Evolutionary conservation across 2,329 filamentous ascomycete species (phyloP), one percentile per base, ranked within the genome.

Genomic region (Dothistroma pini): DNA sequence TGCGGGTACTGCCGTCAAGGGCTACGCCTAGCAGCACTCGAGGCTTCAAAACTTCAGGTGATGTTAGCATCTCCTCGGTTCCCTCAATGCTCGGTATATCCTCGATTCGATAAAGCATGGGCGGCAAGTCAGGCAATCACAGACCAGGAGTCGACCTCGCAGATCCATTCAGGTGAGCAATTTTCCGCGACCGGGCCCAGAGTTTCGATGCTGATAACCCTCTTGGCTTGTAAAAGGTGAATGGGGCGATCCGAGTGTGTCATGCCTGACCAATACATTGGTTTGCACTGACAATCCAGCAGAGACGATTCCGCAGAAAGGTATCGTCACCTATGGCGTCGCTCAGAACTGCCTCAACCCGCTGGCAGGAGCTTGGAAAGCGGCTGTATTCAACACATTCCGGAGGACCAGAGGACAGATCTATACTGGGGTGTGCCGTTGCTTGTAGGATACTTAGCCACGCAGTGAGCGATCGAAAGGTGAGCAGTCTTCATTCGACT

Each of bases 311-410:
- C 75, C 79, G 29, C 85, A 87, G 74, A 85, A 84, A 71, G 84
- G 85, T 70, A 79, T 88, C 63, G 78, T 81, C 57, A 81, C n/a
- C n/a, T 97, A 95, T 80, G 84, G 87, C 68, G 75, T 97, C 69
- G 88, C 90, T 71, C 79, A 89, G 69, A 97, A 99, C 85, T 89
- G 90, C 75, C 93, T 96, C 82, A 87, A 89, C 72, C 90, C 92
- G 64, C 83, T 96, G 68, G 91, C 91, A 66, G 91, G 90, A 71
- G 81, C 88, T 62, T 78, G 83, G 66, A 80, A 93, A 77, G 89
- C 88, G 68, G 93, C 93, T 72, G 80, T 97, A 81, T 97, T 97
- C 88, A 99, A 99, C 85, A 88, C 86, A 70, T 96, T 89, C 84
- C 88, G 95, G 78, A 87, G 95, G 74, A 90, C 89, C 79, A 87